phyloP scores from a whole-genome alignment of 768 basidiomycete species.

The Auricularia sp. region DNA sequence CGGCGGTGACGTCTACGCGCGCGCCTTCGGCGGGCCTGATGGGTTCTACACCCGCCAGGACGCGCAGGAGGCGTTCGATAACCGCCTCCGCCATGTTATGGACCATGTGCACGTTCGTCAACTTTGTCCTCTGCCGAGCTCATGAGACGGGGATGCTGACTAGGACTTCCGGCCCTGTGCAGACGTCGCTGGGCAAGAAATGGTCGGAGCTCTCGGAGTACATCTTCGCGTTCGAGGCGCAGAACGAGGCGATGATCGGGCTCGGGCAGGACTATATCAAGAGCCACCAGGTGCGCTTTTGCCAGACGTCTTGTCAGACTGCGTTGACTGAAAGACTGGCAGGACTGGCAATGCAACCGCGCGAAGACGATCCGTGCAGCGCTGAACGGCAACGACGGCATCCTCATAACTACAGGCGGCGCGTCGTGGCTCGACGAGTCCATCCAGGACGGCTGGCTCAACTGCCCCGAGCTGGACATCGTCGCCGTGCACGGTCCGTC shows the following conservation, averaged over 20 bases:
- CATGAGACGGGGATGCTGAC: too few species aligned
- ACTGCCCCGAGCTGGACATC: slow-evolving; percentile 23
- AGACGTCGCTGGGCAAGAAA: slow-evolving; percentile 22
- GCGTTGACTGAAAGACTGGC: slow-evolving; percentile 9
- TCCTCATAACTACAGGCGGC: slow-evolving; percentile 21
- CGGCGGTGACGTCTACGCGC: slow-evolving; percentile 26
- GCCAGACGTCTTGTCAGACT: slow-evolving; percentile 10
- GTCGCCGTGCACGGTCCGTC: slow-evolving; percentile 24
- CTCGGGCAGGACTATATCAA: slow-evolving; percentile 9
- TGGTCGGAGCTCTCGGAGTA: slow-evolving; percentile 30
- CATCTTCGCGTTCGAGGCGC: slow-evolving; percentile 31
- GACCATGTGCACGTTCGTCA: slow-evolving; percentile 24
- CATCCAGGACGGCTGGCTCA: slow-evolving; percentile 18
- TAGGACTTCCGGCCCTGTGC: neutral
- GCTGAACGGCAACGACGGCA: slow-evolving; percentile 16
- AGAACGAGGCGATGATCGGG: slow-evolving; percentile 28
- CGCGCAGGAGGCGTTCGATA: slow-evolving; percentile 22
- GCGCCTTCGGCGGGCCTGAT: slow-evolving; percentile 19
- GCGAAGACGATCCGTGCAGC: slow-evolving; percentile 17
- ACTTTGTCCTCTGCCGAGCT: neutral
- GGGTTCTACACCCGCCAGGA: slow-evolving; percentile 21
- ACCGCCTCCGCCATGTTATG: slow-evolving; percentile 29
- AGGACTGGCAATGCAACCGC: slow-evolving; percentile 21
- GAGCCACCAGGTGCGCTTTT: neutral
- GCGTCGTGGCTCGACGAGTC: slow-evolving; percentile 13